Percentiles rank a stretch among this genome's conserved stretches.
Conservation (phyloP, 2,329 filamentous ascomycete species). For the Hymenoscyphus linearis region DNA sequence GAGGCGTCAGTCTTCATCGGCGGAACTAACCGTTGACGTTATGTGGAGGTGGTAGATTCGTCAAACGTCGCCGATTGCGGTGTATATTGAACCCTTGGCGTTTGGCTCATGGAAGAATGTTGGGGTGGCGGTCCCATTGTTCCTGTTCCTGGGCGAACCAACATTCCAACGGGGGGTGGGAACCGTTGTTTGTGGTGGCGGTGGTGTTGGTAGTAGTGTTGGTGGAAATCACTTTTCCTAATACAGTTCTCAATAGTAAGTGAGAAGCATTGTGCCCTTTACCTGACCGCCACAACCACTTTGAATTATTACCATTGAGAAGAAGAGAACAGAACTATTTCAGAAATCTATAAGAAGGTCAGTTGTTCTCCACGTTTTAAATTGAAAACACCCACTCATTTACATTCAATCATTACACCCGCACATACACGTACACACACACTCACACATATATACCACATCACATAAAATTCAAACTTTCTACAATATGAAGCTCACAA, state of each 20-base stretch:
- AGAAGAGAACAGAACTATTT: conserved; percentile 2
- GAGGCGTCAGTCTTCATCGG: too few species aligned
- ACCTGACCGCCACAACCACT: neutral
- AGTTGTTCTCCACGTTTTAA: neutral
- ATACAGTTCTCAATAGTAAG: conserved; percentile 22
- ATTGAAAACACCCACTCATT: neutral
- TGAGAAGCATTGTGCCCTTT: conserved; percentile 6
- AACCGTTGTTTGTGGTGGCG: conserved; percentile 28
- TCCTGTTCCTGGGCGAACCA: conserved; percentile 18
- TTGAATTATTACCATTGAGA: conserved; percentile 9
- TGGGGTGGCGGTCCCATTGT: conserved; percentile 30
- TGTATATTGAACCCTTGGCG: conserved; percentile 23
- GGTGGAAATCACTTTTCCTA: conserved; percentile 5
- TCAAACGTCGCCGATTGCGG: conserved; percentile 26
- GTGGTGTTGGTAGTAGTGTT: too few species aligned
- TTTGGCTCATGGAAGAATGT: conserved; percentile 25
- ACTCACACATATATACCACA: conserved; percentile 12
- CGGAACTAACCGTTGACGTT: too few species aligned
- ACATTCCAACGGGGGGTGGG: conserved; percentile 20
- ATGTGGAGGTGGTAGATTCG: conserved; percentile 34
- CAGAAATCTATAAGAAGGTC: neutral
- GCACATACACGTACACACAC: conserved; percentile 4
- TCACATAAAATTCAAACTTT: conserved; percentile 8
- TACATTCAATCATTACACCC: conserved; percentile 8
- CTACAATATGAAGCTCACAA: conserved; percentile 42